Evolutionary conservation across 2,329 filamentous ascomycete genomes (phyloP), one percentile per base, ranked within the genome.

Genomic region (Hypoxylon sp.): DNA sequence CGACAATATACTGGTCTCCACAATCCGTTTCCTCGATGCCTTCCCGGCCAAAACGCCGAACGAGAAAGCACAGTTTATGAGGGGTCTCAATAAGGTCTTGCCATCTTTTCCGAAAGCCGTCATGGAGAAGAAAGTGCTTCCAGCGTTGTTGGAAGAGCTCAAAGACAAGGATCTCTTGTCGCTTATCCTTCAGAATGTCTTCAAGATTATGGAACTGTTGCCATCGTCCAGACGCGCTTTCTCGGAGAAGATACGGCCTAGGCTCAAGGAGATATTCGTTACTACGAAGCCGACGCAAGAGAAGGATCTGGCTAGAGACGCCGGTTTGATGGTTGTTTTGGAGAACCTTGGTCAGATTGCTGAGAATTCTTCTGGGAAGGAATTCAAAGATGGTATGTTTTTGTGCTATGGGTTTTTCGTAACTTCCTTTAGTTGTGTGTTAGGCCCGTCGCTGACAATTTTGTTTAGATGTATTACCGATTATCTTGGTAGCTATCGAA

Each of bases 1-100:
- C 68, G 91, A 99, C 72, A 99, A 97, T 65, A 90, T 97, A 34
- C 78, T 99, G 3, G 91, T 99, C 15, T 96, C 92, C 0, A 97
- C 94, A 0, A 96, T 99, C 56, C 89, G 94, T 8, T 99, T 99
- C 67, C 77, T 99, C 17, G 94, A 99, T 63, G 83, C 87, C 0
- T 84, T 99, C 51, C 93, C 94, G 0, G 90, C 90, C 23, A 99
- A 99, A 74, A 96, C 91, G 1, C 81, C 90, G 0, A 89, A 84
- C 56, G 94, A 99, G 67, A 99, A 99, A 69, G 81, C 88, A 5
- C 87, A 91, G 50, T 99, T 99, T 69, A 83, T 99, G 81, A 85
- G 91, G 45, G 94, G 94, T 0, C 76, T 99, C 7, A 86, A 88
- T 60, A 88, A 91, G 43, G 91, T 99, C 7, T 73, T 99, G 48